Conservation (phyloP, 2,329 filamentous ascomycete genomes). For the Tolypocladium paradoxum region DNA sequence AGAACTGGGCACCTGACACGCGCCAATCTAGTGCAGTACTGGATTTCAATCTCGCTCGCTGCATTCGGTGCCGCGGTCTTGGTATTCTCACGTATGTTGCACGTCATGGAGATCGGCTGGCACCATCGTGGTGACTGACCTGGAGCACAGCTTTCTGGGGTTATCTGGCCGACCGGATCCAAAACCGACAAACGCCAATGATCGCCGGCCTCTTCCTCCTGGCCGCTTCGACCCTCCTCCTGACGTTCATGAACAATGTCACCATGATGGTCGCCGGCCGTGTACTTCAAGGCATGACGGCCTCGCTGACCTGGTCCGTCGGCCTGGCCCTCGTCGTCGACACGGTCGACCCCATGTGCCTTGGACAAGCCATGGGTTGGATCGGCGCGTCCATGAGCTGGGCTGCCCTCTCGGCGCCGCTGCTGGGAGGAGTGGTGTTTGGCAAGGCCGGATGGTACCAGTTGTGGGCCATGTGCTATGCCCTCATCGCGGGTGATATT, state of each 20-base stretch:
- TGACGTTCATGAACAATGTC: slow-evolving; percentile 19
- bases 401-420: slow-evolving; percentile 19
- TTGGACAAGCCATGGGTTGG: slow-evolving; percentile 23
- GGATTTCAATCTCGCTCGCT: slow-evolving; percentile 24
- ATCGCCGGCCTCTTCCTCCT: slow-evolving; percentile 19
- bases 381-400: slow-evolving; percentile 21
- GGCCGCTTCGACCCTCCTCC: slow-evolving; percentile 17
- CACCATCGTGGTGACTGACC: neutral
- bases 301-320: slow-evolving; percentile 24
- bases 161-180: slow-evolving; percentile 22
- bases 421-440: slow-evolving; percentile 23
- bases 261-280: slow-evolving; percentile 21
- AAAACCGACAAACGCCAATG: slow-evolving; percentile 21
- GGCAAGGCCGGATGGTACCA: slow-evolving; percentile 20
- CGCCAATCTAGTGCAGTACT: slow-evolving; percentile 17
- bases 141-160: slow-evolving; percentile 21
- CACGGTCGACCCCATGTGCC: slow-evolving; percentile 17
- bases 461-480: slow-evolving; percentile 25
- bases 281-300: slow-evolving; percentile 21
- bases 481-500: slow-evolving; percentile 20
- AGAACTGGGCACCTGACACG: neutral
- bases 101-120: neutral
- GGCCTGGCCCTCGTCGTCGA: slow-evolving; percentile 24
- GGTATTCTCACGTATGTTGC: slow-evolving; percentile 17
- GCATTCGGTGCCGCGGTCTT: slow-evolving; percentile 21